Evolutionary conservation across 371 early-diverging fungal species (phyloP).

Genomic region (Mucor lusitanicus): DNA sequence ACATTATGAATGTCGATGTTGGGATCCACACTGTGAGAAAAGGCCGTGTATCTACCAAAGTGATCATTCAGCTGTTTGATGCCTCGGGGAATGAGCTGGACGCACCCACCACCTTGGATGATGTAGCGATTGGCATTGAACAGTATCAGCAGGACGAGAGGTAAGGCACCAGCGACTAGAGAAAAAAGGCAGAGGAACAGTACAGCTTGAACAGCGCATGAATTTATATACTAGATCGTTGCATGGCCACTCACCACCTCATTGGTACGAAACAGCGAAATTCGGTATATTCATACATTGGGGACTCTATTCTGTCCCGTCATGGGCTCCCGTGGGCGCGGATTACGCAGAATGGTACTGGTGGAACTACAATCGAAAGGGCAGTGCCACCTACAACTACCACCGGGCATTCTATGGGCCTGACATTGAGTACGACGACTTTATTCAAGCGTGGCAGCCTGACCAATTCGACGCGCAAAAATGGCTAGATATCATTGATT

Average conservation of each 20-base stretch:
- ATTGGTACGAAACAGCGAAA: conserved; percentile 31
- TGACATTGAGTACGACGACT: conserved; percentile 35
- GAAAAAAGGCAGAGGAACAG: neutral
- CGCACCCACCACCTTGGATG: neutral
- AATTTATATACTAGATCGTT: neutral
- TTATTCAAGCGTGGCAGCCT: conserved; percentile 23
- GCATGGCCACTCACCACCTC: conserved; percentile 26
- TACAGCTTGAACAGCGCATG: neutral
- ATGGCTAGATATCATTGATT: conserved; percentile 34
- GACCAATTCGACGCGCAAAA: conserved; percentile 18
- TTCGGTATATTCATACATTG: conserved; percentile 47
- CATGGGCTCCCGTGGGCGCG: conserved; percentile 39
- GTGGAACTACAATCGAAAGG: conserved; percentile 32
- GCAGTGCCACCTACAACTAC: conserved; percentile 26
- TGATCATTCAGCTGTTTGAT: neutral
- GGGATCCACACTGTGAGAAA: conserved; percentile 3
- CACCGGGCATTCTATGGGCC: conserved; percentile 28
- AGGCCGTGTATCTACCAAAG: neutral
- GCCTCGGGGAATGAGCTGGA: neutral
- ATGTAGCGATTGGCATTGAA: conserved; percentile 3
- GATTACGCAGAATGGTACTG: conserved; percentile 46
- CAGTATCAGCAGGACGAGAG: neutral
- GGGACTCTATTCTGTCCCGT: conserved; percentile 38
- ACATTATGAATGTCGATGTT: conserved; percentile 8
- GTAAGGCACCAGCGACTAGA: neutral